Base-by-base conservation (phyloP, 2,329 filamentous ascomycete genomes). In the Arthrobotrys sinensis region DNA sequence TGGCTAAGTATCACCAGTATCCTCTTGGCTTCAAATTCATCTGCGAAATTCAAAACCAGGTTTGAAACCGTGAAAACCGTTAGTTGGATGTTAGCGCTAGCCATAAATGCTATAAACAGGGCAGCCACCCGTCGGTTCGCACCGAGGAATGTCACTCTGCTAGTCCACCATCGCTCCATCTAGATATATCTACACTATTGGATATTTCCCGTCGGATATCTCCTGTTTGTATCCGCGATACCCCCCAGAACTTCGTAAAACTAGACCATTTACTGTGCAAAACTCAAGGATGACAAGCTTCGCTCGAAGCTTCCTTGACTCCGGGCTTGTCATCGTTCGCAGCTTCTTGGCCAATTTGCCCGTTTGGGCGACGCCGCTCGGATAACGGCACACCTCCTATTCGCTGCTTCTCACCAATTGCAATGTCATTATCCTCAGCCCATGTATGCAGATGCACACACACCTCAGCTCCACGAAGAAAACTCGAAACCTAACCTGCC, bases 281-380 rank as follows among this genome's bases (percentile, higher is more conserved):
- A 28, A 28, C 24, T 28, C 24, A 2, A 28, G 2, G 24, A 28
- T 28, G 24, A 28, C 24, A 38, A 38, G 36, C 36, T 45, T 16
- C 40, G 24, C 24, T 28, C 24, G 24, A 28, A 28, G 24, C 24
- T 28, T 28, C 24, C 24, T 28, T 28, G 24, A 28, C 24, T 28
- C 24, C 2, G 4, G 24, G 24, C 40, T 45, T 45, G 40, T 45
- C 40, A 14, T 2, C 4, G 14, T 53, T 6, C 14, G 40, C n/a
- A 36, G 28, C 52, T 2, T 12, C 50, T 57, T 57, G 52, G 52
- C 52, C 32, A 21, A 57, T 38, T 57, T 57, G 32, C 52, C 52
- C 52, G 52, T 57, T 57, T 57, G 8, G n/a, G 52, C 32, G 52
- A 36, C n/a, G 32, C 32, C n/a, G 52, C 52, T 57, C 52, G 52